Evolutionary conservation across 495 filamentous ascomycete genomes (phyloP), one percentile per base, ranked within the genome.

Genomic region (Elaphomyces granulatus): DNA sequence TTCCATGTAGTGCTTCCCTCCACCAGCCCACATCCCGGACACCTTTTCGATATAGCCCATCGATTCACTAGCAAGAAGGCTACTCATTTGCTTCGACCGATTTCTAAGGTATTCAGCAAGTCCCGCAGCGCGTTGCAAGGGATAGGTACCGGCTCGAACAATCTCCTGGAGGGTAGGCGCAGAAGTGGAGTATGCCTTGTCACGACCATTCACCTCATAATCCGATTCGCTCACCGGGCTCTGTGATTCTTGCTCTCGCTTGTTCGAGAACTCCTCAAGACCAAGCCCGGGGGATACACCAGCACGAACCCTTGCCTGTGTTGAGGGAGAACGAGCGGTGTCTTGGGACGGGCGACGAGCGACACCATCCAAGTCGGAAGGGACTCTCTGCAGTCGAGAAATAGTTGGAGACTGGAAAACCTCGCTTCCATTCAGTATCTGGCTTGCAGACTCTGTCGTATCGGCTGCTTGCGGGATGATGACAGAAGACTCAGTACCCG

Each of bases 41-140:
- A 96, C 87, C 52, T 94, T 94, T 49, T 93, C 88, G 20, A 94
- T 77, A 54, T 98, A 98, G 14, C 85, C 85, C 84, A 94, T 96
- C 2, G 90, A 92, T 52, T 95, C 87, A 2, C 81, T 83, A 20
- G 92, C 86, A 16, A 98, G 54, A 18, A 95, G 66, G 41, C 64
- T 84, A 43, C 85, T 87, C 78, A 96, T 87, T 30, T 77, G 74
- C 41, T 80, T 81, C 18, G 75, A 78, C 12, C 79, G 75, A 40
- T 68, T 77, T 50, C 78, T 81, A 49, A 96, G 62, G 54, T 83
- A 94, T 14, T 77, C 83, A 16, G 87, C 86, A 58, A 94, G 72
- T 3, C 80, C 78, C 17, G 83, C 81, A 10, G 88, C 87, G 40
- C 82, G 78, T 58, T 94, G 85, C 15, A 95, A 63, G 4, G 88